Base-by-base conservation (phyloP, 2,329 filamentous ascomycete genomes). In the Phialocephala sp. region DNA sequence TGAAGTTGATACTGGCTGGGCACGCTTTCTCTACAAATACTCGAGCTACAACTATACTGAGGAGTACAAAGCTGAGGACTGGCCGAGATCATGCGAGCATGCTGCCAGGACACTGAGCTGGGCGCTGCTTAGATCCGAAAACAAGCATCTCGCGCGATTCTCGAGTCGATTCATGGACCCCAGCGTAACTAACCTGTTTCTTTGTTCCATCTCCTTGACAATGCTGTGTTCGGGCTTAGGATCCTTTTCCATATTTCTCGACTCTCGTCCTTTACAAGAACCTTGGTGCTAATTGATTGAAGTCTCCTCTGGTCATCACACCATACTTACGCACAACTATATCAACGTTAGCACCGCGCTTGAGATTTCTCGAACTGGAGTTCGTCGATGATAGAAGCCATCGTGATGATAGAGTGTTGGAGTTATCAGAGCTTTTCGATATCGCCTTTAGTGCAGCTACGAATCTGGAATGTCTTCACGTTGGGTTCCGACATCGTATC, bases 341-440 rank as follows among this genome's bases (percentile, higher is more conserved):
- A 32, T 78, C 81, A 2, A 79, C 80, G 2, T 77, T 89, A 43
- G 87, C 84, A 5, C 80, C 80, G 66, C 81, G 85, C n/a, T 77
- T 90, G 50, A 87, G 84, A 14, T 87, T 86, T 71, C 77, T 91
- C 20, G 87, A 89, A 69, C 76, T 91, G 27, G 87, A 88, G 70
- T 84, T 86, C 87, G 41, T 62, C 68, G 85, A 87, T 57, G 80
- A 81, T 27, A 78, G 78, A 4, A 59, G 54, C 9, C 83, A 88
- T 70, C 79, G 89, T 18, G 85, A 87, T 67, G 77, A 80, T 36
- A 84, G 84, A 64, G 87, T 90, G 79, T 77, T 79, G 22, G 81
- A 85, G 65, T 78, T 91, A 0, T 88, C 87, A 3, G 75, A 76
- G 2, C 78, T 87, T 9, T 89, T 90, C 68, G 80, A 81, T 52